Evolutionary conservation across 192 early-diverging fungal species (phyloP), one percentile per base, ranked within the genome.

Genomic region (Paraglomus occultum): DNA sequence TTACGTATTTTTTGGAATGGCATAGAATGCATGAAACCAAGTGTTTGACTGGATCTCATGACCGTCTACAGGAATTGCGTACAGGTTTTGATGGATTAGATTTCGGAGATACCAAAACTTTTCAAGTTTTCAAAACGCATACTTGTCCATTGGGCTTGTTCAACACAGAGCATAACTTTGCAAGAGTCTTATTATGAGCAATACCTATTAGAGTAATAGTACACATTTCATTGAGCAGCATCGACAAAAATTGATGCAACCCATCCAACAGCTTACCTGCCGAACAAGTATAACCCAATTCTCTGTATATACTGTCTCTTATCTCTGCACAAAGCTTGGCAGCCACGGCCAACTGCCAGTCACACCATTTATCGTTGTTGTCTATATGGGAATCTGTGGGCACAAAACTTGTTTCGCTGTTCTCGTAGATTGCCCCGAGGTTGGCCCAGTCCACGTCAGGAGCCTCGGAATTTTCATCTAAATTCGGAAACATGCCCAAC

Each of bases 71-170:
- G 11, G 9, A 0, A 60, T 4, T 55, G 65, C 40, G 55, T 18
- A 43, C 11, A 51, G n/a, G n/a, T 10, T 73, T n/a, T 8, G 58
- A 31, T 46, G 20, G n/a, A n/a, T 51, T 20, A 43, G 6, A 38
- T 54, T 23, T 23, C 11, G 8, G 3, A 31, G 9, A 45, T 38
- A 44, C 9, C 14, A 46, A 12, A 51, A 20, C 43, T 2, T 22
- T 31, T 31, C 31, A 31, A 31, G 31, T 31, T 31, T 31, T 3
- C 31, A 31, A 44, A 43, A 45, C 14, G 68, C 39, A 74, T 77
- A 89, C 86, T 80, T 91, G 91, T 60, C 89, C 86, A 73, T 90
- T 85, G 2, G 95, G 95, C 50, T 97, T 97, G 74, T 97, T 89
- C 58, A 90, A 53, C 1, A 85, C 89, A 39, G 90, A 92, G 53